phyloP scores from a whole-genome alignment of 2,329 filamentous ascomycete species.

The Cladosporium sp. region DNA sequence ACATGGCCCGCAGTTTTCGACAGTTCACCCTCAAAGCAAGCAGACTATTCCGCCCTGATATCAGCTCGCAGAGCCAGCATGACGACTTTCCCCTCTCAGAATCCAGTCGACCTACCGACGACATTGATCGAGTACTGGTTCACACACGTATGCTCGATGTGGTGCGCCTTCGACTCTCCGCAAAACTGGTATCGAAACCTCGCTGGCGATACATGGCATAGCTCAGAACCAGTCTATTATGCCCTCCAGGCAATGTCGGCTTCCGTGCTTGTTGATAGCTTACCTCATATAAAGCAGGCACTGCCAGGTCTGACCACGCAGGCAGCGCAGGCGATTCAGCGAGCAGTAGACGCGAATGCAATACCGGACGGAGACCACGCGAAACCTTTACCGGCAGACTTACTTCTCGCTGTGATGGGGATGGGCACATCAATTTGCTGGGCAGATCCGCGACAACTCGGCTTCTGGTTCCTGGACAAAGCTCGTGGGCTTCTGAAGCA shows the following conservation, averaged over 20 bases:
- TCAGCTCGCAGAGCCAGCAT: background rate
- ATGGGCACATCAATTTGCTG: constrained; percentile 19
- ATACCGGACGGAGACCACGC: background rate
- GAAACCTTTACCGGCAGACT: constrained; percentile 10
- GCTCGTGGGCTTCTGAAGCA: constrained; percentile 11
- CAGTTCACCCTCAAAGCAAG: background rate
- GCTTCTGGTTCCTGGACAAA: constrained; percentile 13
- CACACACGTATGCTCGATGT: constrained; percentile 18
- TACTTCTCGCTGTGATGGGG: constrained; percentile 17
- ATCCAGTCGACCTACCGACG: constrained; percentile 13
- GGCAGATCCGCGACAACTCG: constrained; percentile 16
- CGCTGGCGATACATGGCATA: constrained; percentile 13
- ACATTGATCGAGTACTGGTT: constrained; percentile 18
- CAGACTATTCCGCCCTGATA: background rate
- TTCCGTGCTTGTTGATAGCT: constrained; percentile 15
- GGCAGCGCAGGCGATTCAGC: constrained; percentile 12
- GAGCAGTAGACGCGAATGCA: background rate
- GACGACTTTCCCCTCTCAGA: background rate
- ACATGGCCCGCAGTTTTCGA: background rate
- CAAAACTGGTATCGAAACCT: constrained; percentile 17
- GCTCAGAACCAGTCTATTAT: constrained; percentile 16
- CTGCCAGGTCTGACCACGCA: constrained; percentile 1
- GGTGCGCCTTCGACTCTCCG: constrained; percentile 19
- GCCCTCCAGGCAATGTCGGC: constrained; percentile 18
- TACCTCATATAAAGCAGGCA: constrained; percentile 15